Percentiles rank a stretch among this genome's conserved stretches.
Evolutionary conservation across 2,329 filamentous ascomycete species (phyloP).

Genomic region (Penicillium sp.): DNA sequence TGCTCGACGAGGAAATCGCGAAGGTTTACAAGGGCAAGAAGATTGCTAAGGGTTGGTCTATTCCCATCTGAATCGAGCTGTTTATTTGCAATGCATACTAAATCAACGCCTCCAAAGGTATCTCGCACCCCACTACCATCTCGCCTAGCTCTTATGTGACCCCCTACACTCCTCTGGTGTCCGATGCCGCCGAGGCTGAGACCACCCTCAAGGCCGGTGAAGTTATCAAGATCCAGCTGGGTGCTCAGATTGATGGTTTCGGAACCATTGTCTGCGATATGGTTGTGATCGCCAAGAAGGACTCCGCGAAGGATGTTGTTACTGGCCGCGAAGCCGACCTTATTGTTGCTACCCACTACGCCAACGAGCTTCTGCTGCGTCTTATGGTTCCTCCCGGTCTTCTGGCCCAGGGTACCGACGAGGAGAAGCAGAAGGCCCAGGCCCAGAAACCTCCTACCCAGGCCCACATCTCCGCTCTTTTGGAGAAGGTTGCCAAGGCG

Average conservation of each 20-base stretch:
- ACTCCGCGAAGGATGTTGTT: conserved; percentile 61
- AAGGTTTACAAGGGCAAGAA: conserved; percentile 99
- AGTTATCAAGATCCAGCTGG: conserved; percentile 96
- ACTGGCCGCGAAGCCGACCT: conserved; percentile 81
- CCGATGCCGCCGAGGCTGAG: conserved; percentile 80
- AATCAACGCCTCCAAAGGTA: conserved; percentile 56
- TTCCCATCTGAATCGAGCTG: not conserved
- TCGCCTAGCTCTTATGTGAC: conserved; percentile 93
- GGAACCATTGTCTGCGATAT: conserved; percentile 95
- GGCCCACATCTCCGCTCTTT: conserved; percentile 75
- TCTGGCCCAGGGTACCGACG: conserved; percentile 76
- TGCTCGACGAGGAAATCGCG: conserved; percentile 85
- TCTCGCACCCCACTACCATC: conserved; percentile 90
- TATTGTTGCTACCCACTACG: conserved; percentile 85
- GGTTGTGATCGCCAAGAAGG: conserved; percentile 66
- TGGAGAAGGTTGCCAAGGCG: conserved; percentile 87
- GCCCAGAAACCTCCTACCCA: conserved; percentile 80
- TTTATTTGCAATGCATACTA: conserved; percentile 3
- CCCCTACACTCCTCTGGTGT: conserved; percentile 87
- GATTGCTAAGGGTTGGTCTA: conserved; percentile 73
- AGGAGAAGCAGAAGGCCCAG: conserved; percentile 91
- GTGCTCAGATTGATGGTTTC: conserved; percentile 96
- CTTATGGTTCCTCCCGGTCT: conserved; percentile 89
- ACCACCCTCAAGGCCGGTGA: conserved; percentile 78
- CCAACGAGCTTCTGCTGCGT: conserved; percentile 89